phyloP scores from a whole-genome alignment of 2,329 filamentous ascomycete species.

The Xylariaceae sp. region DNA sequence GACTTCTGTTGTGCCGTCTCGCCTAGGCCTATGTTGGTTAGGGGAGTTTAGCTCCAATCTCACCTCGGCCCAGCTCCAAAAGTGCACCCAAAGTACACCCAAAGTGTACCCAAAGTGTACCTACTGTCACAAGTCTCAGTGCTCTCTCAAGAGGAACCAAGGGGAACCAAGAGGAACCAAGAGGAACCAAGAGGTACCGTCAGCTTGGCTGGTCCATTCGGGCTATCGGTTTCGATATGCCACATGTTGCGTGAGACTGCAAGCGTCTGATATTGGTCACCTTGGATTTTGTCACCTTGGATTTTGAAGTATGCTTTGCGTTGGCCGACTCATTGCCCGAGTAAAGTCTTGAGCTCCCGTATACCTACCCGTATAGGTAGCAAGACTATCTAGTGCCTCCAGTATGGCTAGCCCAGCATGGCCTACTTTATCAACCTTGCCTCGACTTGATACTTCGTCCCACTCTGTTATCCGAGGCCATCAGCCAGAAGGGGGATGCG shows the following conservation, averaged over 20 bases:
- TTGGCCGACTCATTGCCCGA: constrained; percentile 7
- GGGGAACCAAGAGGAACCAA: too few relatives aligned
- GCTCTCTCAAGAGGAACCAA: too few relatives aligned
- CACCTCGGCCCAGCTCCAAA: constrained; percentile 1
- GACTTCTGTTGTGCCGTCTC: not conserved
- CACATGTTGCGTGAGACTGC: constrained; percentile 4
- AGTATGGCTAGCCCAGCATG: constrained; percentile 18
- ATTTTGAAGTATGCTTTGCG: constrained; percentile 12
- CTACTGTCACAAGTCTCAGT: too few relatives aligned
- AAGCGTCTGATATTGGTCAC: not conserved
- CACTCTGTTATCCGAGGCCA: constrained; percentile 1
- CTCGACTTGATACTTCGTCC: constrained; percentile 17
- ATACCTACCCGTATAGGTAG: not conserved
- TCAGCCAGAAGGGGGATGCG: constrained; percentile 1
- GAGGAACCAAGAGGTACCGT: not conserved
- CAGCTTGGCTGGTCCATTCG: not conserved
- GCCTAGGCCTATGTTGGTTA: not conserved
- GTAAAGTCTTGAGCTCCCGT: constrained; percentile 11
- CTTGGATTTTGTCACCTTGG: constrained; percentile 1
- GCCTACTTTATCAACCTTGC: constrained; percentile 13
- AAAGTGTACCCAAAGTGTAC: too few relatives aligned
- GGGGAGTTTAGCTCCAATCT: not conserved
- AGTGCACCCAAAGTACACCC: too few relatives aligned
- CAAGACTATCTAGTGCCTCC: not conserved
- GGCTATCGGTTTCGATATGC: constrained; percentile 6